phyloP scores from a whole-genome alignment of 495 filamentous ascomycete genomes.

The Chaetomidium leptoderma region DNA sequence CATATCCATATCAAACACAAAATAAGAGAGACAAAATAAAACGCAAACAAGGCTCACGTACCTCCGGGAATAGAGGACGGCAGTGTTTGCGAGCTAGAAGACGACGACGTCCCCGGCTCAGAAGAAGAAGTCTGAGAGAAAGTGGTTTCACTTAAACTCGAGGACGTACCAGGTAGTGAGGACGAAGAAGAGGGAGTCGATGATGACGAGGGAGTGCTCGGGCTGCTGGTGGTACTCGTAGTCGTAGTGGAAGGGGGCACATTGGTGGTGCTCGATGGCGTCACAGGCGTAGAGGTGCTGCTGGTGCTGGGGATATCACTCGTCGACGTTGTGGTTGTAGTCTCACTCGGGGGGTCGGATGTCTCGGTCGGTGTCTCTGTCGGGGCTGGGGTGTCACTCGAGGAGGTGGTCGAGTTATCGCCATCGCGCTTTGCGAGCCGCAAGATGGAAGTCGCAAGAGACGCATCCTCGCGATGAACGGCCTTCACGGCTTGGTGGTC shows the following conservation, averaged over 20 bases:
- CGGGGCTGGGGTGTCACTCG: neutral
- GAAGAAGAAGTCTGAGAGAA: constrained; percentile 20
- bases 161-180: constrained; percentile 18
- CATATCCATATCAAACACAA: no score
- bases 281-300: neutral
- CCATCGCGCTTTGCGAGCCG: constrained; percentile 41
- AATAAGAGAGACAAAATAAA: neutral
- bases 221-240: neutral
- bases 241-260: neutral
- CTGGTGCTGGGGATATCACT: neutral
- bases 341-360: neutral
- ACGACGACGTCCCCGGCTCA: constrained; percentile 4
- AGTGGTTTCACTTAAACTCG: constrained; percentile 7
- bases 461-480: constrained; percentile 28
- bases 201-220: neutral
- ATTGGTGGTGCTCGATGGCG: neutral
- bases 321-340: neutral
- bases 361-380: neutral
- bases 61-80: constrained; percentile 27
- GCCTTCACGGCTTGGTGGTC: constrained; percentile 35
- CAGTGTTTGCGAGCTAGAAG: constrained; percentile 5
- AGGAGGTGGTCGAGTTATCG: constrained; percentile 15
- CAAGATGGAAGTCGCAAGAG: constrained; percentile 34
- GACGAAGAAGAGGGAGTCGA: neutral
- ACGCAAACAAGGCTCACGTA: constrained; percentile 23